Base-by-base conservation (phyloP, 331 rosid genomes). In the Pyrus hybrid region DNA sequence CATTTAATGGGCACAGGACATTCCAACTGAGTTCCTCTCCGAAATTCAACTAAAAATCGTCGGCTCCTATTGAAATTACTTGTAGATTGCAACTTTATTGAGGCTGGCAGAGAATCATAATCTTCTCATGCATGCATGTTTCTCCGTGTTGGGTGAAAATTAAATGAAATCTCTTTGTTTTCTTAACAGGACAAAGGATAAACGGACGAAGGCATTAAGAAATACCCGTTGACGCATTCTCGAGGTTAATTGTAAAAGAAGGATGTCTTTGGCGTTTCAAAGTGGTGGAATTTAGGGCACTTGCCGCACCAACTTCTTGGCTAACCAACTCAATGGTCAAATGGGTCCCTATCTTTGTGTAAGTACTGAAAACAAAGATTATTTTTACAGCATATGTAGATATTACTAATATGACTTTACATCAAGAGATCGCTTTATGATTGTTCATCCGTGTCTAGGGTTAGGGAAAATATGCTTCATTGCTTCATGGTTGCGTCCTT, bases 281-380 rank as follows among this genome's bases (percentile, higher is more conserved):
- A 74, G 79, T 51, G 64, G 43, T 73, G 63, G 74, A 85, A 75
- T 80, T 81, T 86, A 58, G 84, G 79, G 80, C 72, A 88, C 64
- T 81, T 84, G 89, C 81, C 81, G 25, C 89, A 87, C 90, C 94
- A 84, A 89, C 91, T 83, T 87, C 82, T 75, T 81, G 81, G 73
- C 91, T 87, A 89, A 89, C 86, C 74, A 82, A 28, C 80, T 53
- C 73, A 30, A 66, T 54, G 76, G 74, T 81, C 86, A 80, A 84
- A 56, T 29, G 76, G 14, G 79, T 78, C 83, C 47, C 47, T 41
- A 41, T 41, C 47, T 41, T 41, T 17, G 30, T 54, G 61, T 37
- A 70, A 45, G 71, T 76, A 74, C 37, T 26, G 32, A 23, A 70
- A 53, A 71, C 21, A 17, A 67, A 17, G 4, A 22, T 58, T 8